Base-by-base conservation (phyloP, 2,329 filamentous ascomycete species). In the Botryotinia convoluta region DNA sequence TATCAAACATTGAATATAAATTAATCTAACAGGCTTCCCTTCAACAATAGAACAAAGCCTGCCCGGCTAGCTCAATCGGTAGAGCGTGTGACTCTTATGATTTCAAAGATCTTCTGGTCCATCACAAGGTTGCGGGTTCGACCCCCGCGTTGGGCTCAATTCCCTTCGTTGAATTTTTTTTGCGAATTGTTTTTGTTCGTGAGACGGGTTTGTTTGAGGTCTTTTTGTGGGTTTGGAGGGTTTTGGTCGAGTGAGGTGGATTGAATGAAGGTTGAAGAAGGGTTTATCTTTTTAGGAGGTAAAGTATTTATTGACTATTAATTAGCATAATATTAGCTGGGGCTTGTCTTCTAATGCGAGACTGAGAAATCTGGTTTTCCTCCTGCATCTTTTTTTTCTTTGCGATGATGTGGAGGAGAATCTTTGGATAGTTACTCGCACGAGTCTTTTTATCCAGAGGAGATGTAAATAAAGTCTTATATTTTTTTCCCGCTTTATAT, bases 111-210 rank as follows among this genome's bases (percentile, higher is more conserved):
- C 64, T 68, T 39, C 48, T 54, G 26, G 64, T 68, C 26, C 35
- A 83, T 83, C 82, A 82, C 79, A 83, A 83, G 82, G 82, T 81
- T 83, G 82, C 81, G 82, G 82, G 82, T 83, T 83, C 82, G 82
- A 83, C 81, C 82, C 82, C 82, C 82, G 80, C 81, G 76, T 79
- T 78, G 77, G 78, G 77, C 77, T 79, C 75, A 77, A 77, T 77
- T 59, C 75, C 76, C 64, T 68, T 68, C 64, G 29, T 57, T 57
- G 44, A n/a, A 5, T 32, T 26, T 29, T n/a, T 37, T 29, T 42
- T 39, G 14, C n/a, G n/a, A n/a, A n/a, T n/a, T n/a, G n/a, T n/a
- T n/a, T n/a, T n/a, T n/a, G n/a, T n/a, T n/a, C n/a, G n/a, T n/a
- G n/a, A n/a, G n/a, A n/a, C n/a, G n/a, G n/a, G n/a, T n/a, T n/a